These are phyloP conservation scores for Sporothrix humicola DNA, from an alignment of 2,329 filamentous ascomycete genomes.

Conservation along the genomic window DNA sequence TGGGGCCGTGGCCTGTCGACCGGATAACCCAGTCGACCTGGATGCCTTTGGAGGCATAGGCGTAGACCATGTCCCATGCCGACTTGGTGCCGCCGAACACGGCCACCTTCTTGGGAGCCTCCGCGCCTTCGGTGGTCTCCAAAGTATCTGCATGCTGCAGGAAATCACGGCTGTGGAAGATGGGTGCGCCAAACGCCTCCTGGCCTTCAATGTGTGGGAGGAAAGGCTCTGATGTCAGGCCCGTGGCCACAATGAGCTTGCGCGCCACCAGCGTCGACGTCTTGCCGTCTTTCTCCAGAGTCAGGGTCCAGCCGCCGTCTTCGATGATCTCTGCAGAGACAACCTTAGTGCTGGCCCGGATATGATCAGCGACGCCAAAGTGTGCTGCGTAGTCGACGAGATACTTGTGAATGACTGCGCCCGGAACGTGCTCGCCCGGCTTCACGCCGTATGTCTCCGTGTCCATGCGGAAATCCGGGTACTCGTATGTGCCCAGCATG, in stretches of 20 bases:
- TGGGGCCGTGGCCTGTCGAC: conserved; percentile 61
- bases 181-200: conserved; percentile 51
- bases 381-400: conserved; percentile 52
- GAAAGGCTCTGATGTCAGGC: conserved; percentile 58
- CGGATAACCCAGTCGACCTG: conserved; percentile 67
- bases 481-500: conserved; percentile 74
- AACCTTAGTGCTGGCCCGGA: conserved; percentile 51
- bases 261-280: conserved; percentile 46
- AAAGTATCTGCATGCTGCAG: conserved; percentile 49
- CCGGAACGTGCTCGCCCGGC: conserved; percentile 55
- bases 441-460: conserved; percentile 56
- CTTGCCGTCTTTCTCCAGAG: conserved; percentile 39
- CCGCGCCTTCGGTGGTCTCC: conserved; percentile 40
- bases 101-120: conserved; percentile 50
- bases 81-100: conserved; percentile 69
- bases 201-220: conserved; percentile 55
- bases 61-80: conserved; percentile 69
- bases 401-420: conserved; percentile 54
- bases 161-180: conserved; percentile 60
- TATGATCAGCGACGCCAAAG: conserved; percentile 50
- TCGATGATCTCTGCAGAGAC: conserved; percentile 51
- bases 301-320: conserved; percentile 53
- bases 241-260: conserved; percentile 61
- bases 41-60: conserved; percentile 61
- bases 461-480: conserved; percentile 74